Percentiles rank a stretch among this genome's conserved stretches.
Conservation (phyloP, 257 asterid species). For the Solanum etuberosum region DNA sequence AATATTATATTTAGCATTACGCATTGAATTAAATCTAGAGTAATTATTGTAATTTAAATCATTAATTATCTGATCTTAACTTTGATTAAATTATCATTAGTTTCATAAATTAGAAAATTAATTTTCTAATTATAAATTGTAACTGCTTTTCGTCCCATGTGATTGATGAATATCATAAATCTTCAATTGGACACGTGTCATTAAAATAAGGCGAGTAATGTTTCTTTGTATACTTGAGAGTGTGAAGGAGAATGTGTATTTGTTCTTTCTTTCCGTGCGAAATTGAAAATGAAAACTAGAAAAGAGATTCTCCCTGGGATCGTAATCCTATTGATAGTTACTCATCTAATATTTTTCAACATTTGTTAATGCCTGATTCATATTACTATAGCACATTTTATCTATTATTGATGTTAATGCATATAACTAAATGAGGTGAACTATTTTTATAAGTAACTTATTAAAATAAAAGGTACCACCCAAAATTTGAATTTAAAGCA, state of each 20-base stretch:
- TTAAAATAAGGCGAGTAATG: background rate
- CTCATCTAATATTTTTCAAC: background rate
- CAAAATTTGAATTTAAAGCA: background rate
- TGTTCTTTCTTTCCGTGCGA: conserved; percentile 14
- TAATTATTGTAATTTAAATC: background rate
- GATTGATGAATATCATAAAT: background rate
- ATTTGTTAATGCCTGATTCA: too few relatives aligned
- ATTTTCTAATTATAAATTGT: background rate
- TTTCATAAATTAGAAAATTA: background rate
- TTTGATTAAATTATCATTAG: background rate
- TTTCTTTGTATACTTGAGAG: background rate
- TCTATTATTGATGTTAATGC: background rate
- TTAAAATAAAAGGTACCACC: background rate
- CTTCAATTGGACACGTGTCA: background rate
- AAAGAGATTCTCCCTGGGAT: background rate
- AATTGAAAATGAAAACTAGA: conserved; percentile 6
- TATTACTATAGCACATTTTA: too few relatives aligned
- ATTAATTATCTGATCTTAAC: background rate
- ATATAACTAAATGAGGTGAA: background rate
- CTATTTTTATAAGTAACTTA: background rate
- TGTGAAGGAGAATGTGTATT: background rate
- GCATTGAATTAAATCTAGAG: background rate
- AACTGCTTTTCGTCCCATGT: background rate
- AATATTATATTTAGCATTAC: too few relatives aligned
- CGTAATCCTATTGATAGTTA: conserved; percentile 2